These are phyloP conservation scores for Tetrahymena malaccensis DNA, from an alignment of 73 alveolate species.

Conservation along the genomic window DNA sequence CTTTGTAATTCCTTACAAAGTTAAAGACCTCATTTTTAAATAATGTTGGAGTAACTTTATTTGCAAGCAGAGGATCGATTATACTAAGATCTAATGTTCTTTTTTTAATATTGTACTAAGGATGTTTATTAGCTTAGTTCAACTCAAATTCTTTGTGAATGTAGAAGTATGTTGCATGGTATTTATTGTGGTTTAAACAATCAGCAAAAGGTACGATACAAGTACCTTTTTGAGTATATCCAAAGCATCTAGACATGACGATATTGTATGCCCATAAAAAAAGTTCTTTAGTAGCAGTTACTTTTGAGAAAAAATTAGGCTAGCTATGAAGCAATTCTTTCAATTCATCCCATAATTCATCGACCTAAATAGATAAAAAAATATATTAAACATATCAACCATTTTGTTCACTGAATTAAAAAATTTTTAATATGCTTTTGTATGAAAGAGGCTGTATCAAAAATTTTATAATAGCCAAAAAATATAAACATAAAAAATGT, in stretches of 20 bases:
- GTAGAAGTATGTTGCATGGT: not conserved
- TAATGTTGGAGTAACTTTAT: not conserved
- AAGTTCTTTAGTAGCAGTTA: slow-evolving; percentile 2
- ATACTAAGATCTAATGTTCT: not conserved
- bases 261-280: slow-evolving; percentile 24
- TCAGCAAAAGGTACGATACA: slow-evolving; percentile 58
- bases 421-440: not conserved
- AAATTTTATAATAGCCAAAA: not conserved
- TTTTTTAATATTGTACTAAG: not conserved
- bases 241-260: slow-evolving; percentile 47
- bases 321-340: not conserved
- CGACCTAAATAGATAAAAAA: not conserved
- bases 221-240: slow-evolving; percentile 45
- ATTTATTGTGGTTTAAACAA: slow-evolving; percentile 35
- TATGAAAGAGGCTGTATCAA: no score
- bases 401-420: no score
- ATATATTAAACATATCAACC: not conserved
- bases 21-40: not conserved
- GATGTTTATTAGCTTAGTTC: not conserved
- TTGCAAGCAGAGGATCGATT: not conserved
- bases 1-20: not conserved
- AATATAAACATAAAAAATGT: no score
- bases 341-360: not conserved
- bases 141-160: not conserved
- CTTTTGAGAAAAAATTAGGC: slow-evolving; percentile 1